phyloP scores from a whole-genome alignment of 2,329 filamentous ascomycete genomes.

The Mariannaea sp. region DNA sequence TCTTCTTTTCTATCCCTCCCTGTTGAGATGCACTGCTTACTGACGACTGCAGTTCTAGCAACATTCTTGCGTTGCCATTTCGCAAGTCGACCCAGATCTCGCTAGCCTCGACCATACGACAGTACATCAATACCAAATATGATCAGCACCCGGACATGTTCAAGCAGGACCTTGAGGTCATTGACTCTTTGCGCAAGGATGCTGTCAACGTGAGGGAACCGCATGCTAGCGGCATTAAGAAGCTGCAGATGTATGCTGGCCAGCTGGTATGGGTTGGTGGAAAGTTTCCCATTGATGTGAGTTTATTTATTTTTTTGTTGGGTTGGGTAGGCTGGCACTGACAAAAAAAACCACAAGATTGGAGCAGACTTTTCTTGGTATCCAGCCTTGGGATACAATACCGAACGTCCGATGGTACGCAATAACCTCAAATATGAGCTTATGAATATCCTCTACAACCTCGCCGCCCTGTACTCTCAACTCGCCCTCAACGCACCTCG shows the following conservation, averaged over 20 bases:
- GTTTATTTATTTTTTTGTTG: slow-evolving; percentile 24
- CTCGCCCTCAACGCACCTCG: slow-evolving; percentile 82
- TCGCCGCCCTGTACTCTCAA: slow-evolving; percentile 91
- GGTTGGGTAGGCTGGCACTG: neutral
- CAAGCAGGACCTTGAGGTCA: slow-evolving; percentile 78
- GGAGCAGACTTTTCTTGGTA: slow-evolving; percentile 98
- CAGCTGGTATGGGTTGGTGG: slow-evolving; percentile 92
- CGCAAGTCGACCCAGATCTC: slow-evolving; percentile 81
- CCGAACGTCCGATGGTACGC: slow-evolving; percentile 69
- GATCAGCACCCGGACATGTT: slow-evolving; percentile 99
- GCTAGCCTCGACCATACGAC: slow-evolving; percentile 80
- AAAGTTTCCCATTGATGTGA: slow-evolving; percentile 93
- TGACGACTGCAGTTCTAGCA: slow-evolving; percentile 44
- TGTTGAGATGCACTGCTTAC: neutral
- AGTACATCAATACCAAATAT: slow-evolving; percentile 98
- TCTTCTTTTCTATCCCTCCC: too few relatives aligned
- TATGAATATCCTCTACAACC: slow-evolving; percentile 90
- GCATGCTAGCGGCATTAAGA: slow-evolving; percentile 82
- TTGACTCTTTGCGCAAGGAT: slow-evolving; percentile 81
- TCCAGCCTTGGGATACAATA: slow-evolving; percentile 88
- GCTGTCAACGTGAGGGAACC: slow-evolving; percentile 90
- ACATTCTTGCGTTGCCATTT: slow-evolving; percentile 82
- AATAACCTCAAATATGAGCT: slow-evolving; percentile 81
- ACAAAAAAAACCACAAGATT: too few relatives aligned
- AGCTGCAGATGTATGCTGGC: slow-evolving; percentile 88